A percentile compares a stretch with the other conserved stretches of the same genome.
Conservation (phyloP, 2,329 filamentous ascomycete species). For the Aspergillus tubingensis region DNA sequence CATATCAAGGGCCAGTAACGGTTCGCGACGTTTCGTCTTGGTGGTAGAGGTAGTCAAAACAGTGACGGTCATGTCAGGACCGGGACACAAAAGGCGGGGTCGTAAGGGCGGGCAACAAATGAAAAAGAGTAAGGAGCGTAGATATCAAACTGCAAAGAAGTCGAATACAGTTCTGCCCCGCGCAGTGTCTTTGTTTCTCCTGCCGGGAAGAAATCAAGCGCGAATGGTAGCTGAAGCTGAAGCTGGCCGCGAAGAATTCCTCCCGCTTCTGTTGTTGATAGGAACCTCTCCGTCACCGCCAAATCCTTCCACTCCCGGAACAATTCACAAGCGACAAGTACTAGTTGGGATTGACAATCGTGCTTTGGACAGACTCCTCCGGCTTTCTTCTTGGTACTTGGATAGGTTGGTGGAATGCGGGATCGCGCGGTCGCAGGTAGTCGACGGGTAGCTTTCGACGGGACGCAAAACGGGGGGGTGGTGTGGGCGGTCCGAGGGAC, state of each 20-base stretch:
- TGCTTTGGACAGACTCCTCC: not conserved
- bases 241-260: not conserved
- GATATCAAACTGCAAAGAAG: not conserved
- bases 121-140: not conserved
- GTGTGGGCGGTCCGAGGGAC: not conserved
- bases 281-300: not conserved
- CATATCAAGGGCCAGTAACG: slow-evolving; percentile 40
- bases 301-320: not conserved
- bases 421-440: slow-evolving; percentile 12
- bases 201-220: not conserved
- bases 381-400: not conserved
- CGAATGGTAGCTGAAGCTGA: not conserved
- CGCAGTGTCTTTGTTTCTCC: not conserved
- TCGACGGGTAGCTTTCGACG: not conserved
- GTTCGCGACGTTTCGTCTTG: slow-evolving; percentile 41
- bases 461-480: slow-evolving; percentile 6
- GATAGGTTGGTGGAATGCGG: not conserved
- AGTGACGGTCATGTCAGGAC: slow-evolving; percentile 42
- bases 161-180: not conserved
- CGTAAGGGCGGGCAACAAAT: not conserved
- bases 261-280: not conserved
- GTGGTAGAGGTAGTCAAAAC: slow-evolving; percentile 37
- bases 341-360: not conserved
- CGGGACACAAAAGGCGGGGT: slow-evolving; percentile 6
- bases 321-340: not conserved